Evolutionary conservation across 2,329 filamentous ascomycete species (phyloP), one percentile per base, ranked within the genome.

Genomic region (Colletotrichum lindemuthianum): DNA sequence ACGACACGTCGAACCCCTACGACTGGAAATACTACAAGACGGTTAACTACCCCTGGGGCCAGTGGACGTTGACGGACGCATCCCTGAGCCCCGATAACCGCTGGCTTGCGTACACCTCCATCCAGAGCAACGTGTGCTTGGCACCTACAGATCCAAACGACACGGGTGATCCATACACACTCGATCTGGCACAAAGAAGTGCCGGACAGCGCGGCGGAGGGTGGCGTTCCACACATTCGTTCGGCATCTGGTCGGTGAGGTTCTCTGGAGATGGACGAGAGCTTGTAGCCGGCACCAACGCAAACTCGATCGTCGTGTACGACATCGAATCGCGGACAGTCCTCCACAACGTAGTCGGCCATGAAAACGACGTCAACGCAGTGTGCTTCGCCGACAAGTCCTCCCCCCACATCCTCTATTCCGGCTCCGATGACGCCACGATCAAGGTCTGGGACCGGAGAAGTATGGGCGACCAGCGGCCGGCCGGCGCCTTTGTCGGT

Each of bases 11-110:
- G 2, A 97, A 97, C 70, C 93, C 95, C 0, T 97, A 96, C 77
- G 87, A 93, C 69, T 99, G 96, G 96, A 91, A 90, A 74, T 94
- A 97, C 76, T 97, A 97, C 82, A 98, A 95, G 79, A 95, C 92
- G 0, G 92, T 93, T 6, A 81, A 84, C 34, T 97, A 96, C 76
- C 93, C 93, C 1, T 92, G 89, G 69, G 96, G 94, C 2, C 90
- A 92, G 71, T 99, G 96, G 96, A 98, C 95, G 1, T 90, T 99
- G 69, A 98, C 96, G 12, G 96, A 99, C 77, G 94, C 95, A 2
- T 92, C 92, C 0, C 77, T 98, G 47, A 96, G 92, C 66, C 93
- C 94, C 0, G 93, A 98, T 79, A 98, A 97, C 75, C 91, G 88
- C 70, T 96, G 92, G 79, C 82, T 99, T 2, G 96, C 94, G 8